phyloP scores from a whole-genome alignment of 1,284 basidiomycete genomes.

The Heimioporus retisporus region DNA sequence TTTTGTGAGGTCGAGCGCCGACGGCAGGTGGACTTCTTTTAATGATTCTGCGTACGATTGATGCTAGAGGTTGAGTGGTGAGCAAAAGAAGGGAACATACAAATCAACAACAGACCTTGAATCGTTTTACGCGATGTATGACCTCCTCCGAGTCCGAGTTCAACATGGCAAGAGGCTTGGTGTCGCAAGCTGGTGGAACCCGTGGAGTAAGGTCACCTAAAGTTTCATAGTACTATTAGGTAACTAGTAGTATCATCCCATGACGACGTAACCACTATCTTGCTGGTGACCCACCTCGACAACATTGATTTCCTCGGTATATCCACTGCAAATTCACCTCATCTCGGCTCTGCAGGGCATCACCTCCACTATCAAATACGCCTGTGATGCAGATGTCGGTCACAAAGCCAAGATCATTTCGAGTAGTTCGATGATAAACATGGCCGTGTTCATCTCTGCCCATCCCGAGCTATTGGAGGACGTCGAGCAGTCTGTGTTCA shows the following conservation, averaged over 20 bases:
- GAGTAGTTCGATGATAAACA: slow-evolving; percentile 86
- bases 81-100: neutral
- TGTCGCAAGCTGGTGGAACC: no score
- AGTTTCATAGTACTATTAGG: no score
- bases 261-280: slow-evolving; percentile 71
- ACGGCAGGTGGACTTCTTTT: slow-evolving; percentile 78
- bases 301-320: slow-evolving; percentile 78
- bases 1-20: slow-evolving; percentile 65
- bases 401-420: slow-evolving; percentile 74
- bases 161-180: slow-evolving; percentile 20
- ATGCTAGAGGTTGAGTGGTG: slow-evolving; percentile 54
- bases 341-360: slow-evolving; percentile 75
- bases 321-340: slow-evolving; percentile 68
- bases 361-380: slow-evolving; percentile 60
- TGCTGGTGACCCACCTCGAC: slow-evolving; percentile 74
- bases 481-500: slow-evolving; percentile 84
- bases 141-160: slow-evolving; percentile 38
- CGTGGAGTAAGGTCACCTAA: no score
- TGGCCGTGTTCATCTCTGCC: slow-evolving; percentile 78
- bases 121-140: slow-evolving; percentile 51
- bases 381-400: slow-evolving; percentile 66
- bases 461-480: slow-evolving; percentile 78
- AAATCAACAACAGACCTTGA: slow-evolving; percentile 49
- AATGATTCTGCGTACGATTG: slow-evolving; percentile 77
- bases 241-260: no score